phyloP scores from a whole-genome alignment of 2,329 filamentous ascomycete species.

The Alternaria triticina region DNA sequence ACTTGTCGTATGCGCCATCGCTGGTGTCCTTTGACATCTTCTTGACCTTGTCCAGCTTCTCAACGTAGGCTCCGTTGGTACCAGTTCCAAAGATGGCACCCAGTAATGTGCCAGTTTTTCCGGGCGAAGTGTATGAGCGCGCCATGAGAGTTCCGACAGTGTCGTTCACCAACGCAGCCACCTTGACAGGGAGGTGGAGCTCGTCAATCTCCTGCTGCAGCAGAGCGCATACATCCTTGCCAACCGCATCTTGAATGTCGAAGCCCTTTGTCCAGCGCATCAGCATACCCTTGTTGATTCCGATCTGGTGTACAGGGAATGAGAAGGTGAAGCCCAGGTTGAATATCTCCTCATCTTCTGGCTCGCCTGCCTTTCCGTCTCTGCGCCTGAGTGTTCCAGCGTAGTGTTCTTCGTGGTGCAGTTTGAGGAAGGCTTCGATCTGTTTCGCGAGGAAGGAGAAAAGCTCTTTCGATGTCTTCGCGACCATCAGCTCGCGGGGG shows the following conservation, averaged over 20 bases:
- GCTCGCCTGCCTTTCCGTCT: conserved; percentile 63
- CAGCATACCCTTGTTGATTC: conserved; percentile 92
- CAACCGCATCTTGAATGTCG: conserved; percentile 91
- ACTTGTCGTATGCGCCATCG: conserved; percentile 70
- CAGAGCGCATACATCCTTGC: conserved; percentile 91
- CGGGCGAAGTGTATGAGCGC: conserved; percentile 89
- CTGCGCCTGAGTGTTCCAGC: conserved; percentile 70
- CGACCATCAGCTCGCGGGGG: conserved; percentile 87
- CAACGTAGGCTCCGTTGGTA: conserved; percentile 96
- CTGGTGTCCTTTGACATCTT: conserved; percentile 65
- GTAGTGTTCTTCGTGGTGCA: conserved; percentile 90
- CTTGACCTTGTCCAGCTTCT: conserved; percentile 84
- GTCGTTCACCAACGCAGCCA: conserved; percentile 96
- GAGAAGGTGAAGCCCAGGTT: conserved; percentile 98
- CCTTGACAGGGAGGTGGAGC: conserved; percentile 84
- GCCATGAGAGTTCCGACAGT: conserved; percentile 98
- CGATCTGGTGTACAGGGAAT: conserved; percentile 92
- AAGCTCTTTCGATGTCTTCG: conserved; percentile 82
- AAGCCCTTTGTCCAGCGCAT: conserved; percentile 99
- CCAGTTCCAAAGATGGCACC: conserved; percentile 97
- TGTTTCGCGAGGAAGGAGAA: conserved; percentile 93
- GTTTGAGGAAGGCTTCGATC: conserved; percentile 85
- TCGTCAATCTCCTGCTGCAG: conserved; percentile 89
- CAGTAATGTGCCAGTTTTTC: conserved; percentile 84
- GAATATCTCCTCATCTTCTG: conserved; percentile 77